Percentiles rank a stretch among this genome's conserved stretches.
Conservation (phyloP, 2,329 filamentous ascomycete species). For the Cladobotryum mycophilum region DNA sequence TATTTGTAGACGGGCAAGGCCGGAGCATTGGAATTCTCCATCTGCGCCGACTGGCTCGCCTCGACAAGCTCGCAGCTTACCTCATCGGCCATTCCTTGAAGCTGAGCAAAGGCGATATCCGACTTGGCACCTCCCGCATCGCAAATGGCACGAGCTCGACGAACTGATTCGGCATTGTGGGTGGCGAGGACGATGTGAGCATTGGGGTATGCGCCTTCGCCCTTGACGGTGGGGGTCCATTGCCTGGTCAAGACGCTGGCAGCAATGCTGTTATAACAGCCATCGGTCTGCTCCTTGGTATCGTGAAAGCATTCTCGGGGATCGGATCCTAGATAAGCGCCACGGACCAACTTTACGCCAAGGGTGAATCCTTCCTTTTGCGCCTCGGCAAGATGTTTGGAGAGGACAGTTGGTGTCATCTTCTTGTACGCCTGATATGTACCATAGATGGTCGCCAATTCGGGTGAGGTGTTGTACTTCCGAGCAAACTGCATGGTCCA, state of each 20-base stretch:
- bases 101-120: constrained; percentile 52
- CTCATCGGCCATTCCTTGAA: constrained; percentile 95
- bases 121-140: constrained; percentile 37
- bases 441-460: constrained; percentile 67
- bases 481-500: constrained; percentile 75
- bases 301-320: constrained; percentile 65
- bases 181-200: constrained; percentile 68
- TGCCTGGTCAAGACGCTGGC: constrained; percentile 58
- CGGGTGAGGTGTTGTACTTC: constrained; percentile 62
- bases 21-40: constrained; percentile 17
- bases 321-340: constrained; percentile 66
- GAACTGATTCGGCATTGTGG: constrained; percentile 72
- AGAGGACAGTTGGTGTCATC: constrained; percentile 49
- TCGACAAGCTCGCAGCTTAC: constrained; percentile 61
- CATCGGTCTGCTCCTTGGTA: constrained; percentile 64
- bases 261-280: constrained; percentile 65
- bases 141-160: constrained; percentile 46
- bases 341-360: constrained; percentile 69
- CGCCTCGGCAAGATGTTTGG: constrained; percentile 54
- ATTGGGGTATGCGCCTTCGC: constrained; percentile 43
- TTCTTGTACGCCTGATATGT: constrained; percentile 77
- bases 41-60: constrained; percentile 26
- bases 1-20: constrained; percentile 62
- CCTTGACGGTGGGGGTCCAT: constrained; percentile 30
- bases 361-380: constrained; percentile 56